These are phyloP conservation scores for Byssothecium circinans DNA, from an alignment of 2,329 filamentous ascomycete genomes.

Conservation along the genomic window DNA sequence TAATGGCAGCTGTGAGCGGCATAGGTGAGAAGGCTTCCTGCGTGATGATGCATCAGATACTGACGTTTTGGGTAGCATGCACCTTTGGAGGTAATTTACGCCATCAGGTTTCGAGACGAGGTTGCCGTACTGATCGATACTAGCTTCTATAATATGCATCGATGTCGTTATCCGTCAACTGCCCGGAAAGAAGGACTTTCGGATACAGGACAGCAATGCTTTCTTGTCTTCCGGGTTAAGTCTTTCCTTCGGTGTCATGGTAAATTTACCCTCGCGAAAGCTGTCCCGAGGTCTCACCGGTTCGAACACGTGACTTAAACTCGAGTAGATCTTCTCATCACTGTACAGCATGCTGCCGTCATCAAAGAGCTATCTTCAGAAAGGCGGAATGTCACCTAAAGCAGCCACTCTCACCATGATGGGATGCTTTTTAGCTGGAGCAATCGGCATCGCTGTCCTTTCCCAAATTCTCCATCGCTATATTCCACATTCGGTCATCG, in stretches of 20 bases:
- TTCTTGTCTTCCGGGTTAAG: conserved; percentile 89
- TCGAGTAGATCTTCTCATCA: conserved; percentile 77
- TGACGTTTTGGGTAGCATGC: conserved; percentile 37
- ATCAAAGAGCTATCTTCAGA: conserved; percentile 73
- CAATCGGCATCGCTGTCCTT: conserved; percentile 73
- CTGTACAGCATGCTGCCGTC: conserved; percentile 92
- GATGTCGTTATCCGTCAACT: conserved; percentile 75
- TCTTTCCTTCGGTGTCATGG: conserved; percentile 95
- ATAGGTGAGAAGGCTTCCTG: conserved; percentile 56
- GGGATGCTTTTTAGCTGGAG: conserved; percentile 69
- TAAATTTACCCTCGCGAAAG: conserved; percentile 52
- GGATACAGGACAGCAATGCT: conserved; percentile 83
- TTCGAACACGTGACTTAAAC: conserved; percentile 8
- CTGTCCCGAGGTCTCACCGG: no score
- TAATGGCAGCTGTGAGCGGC: conserved; percentile 82
- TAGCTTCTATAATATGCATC: conserved; percentile 80
- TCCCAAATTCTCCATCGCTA: conserved; percentile 72
- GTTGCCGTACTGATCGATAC: conserved; percentile 35
- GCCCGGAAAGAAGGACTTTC: conserved; percentile 74
- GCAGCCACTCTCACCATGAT: conserved; percentile 70
- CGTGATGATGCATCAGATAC: conserved; percentile 4
- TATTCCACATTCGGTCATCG: conserved; percentile 77
- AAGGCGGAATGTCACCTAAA: conserved; percentile 67
- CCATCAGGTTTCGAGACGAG: background rate
- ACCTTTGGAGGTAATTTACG: conserved; percentile 40